phyloP scores from a whole-genome alignment of 2,329 filamentous ascomycete species.

The Emmonsiellopsis sp. region DNA sequence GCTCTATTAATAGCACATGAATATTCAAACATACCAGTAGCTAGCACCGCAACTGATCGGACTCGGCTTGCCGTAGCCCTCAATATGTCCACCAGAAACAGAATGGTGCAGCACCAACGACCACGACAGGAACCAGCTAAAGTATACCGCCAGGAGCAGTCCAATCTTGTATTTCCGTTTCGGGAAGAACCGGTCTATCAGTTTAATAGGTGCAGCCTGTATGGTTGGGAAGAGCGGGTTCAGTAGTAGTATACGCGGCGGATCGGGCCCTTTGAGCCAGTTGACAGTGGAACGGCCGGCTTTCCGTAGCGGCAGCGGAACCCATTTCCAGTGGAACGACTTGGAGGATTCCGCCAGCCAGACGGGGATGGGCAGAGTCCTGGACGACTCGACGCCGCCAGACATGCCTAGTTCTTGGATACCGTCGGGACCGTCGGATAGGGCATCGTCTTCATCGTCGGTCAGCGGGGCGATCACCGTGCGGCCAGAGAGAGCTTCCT shows the following conservation, averaged over 20 bases:
- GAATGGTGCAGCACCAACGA: constrained; percentile 37
- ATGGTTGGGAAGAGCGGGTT: constrained; percentile 38
- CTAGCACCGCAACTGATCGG: constrained; percentile 38
- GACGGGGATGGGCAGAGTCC: constrained; percentile 31
- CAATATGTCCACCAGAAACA: constrained; percentile 38
- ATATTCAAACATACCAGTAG: constrained; percentile 32
- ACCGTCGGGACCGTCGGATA: constrained; percentile 27
- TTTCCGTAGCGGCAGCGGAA: constrained; percentile 38
- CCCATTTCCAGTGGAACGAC: constrained; percentile 40
- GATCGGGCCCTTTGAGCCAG: constrained; percentile 41
- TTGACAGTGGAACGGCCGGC: constrained; percentile 32
- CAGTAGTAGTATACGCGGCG: constrained; percentile 37
- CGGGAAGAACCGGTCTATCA: constrained; percentile 36
- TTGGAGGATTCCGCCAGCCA: constrained; percentile 41
- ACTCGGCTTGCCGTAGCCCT: constrained; percentile 39
- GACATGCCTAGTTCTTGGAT: constrained; percentile 11
- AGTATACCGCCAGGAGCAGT: constrained; percentile 35
- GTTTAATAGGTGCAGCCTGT: constrained; percentile 37
- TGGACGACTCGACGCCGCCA: neutral
- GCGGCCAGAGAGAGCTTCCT: constrained; percentile 16
- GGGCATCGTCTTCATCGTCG: constrained; percentile 24
- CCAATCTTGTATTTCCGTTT: constrained; percentile 38
- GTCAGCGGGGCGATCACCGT: constrained; percentile 27
- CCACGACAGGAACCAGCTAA: constrained; percentile 40
- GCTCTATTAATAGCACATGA: neutral